Base-by-base conservation (phyloP, 2,329 filamentous ascomycete genomes). In the Hymenoscyphus repandus region DNA sequence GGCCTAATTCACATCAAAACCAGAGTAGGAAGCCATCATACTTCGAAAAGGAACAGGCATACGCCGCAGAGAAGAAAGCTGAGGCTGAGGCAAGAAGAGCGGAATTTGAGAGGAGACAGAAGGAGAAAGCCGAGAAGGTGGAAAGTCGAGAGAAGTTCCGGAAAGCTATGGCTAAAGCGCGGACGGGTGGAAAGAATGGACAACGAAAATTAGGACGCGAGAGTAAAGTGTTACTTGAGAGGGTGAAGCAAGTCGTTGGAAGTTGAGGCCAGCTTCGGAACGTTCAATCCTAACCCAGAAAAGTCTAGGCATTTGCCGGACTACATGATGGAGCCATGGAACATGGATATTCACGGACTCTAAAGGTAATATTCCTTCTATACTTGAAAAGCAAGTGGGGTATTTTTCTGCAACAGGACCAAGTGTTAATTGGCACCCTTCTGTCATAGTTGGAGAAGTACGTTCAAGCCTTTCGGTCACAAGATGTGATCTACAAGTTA, bases 181-280 rank as follows among this genome's bases (percentile, higher is more conserved):
- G 64, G 62, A 73, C 70, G 36, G 80, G 81, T 6, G 84, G 82
- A 41, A 76, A 75, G 60, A 78, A 82, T 66, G 85, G 85, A 9
- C 81, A 85, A 67, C 73, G 81, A 64, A 86, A 85, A 66, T 66
- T 89, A 49, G 85, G 85, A 2, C 75, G 82, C 51, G 84, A 88
- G 68, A 86, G 84, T 61, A 77, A 75, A 49, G 80, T 84, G 13
- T 62, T 89, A 55, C 67, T 88, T 47, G 79, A 82, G 61, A 83
- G 77, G 63, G 78, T 87, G 18, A 78, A 82, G 69, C 76, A 75
- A 57, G 56, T 64, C 49, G 63, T 68, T 39, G 61, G 56, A 6
- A 53, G 57, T 42, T 65, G 51, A 65, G 13, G 31, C 7, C 7
- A 7, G 22, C 20, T 27, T 27, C 22, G 22, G 7, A 27, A 27